A percentile compares a stretch with the other conserved stretches of the same genome.
Evolutionary conservation across 1,284 basidiomycete genomes (phyloP).

Genomic region (Taiwanofungus camphoratus): DNA sequence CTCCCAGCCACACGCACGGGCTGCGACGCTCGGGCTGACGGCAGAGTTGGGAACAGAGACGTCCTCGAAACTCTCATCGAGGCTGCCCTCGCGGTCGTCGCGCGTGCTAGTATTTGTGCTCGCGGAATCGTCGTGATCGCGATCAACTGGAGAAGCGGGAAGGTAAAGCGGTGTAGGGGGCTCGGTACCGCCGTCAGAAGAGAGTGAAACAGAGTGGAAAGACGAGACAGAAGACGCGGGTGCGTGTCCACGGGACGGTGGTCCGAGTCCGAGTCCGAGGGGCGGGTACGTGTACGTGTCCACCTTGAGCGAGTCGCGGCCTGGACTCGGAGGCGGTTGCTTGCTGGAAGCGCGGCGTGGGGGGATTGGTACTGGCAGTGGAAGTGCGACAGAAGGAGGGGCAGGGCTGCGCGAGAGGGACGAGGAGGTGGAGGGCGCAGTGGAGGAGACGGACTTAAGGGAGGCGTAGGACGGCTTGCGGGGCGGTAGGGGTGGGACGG

Average conservation of each 20-base stretch:
- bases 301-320: conserved; percentile 40
- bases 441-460: conserved; percentile 39
- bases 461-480: conserved; percentile 53
- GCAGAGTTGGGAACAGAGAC: conserved; percentile 41
- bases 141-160: conserved; percentile 44
- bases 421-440: conserved; percentile 28
- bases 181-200: conserved; percentile 54
- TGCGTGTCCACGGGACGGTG: conserved; percentile 41
- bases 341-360: too few species aligned
- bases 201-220: conserved; percentile 76
- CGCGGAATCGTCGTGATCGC: too few species aligned
- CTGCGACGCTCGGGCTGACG: conserved; percentile 23
- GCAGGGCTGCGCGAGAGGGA: conserved; percentile 20
- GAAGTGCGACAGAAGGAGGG: conserved; percentile 1
- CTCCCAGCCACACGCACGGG: conserved; percentile 27
- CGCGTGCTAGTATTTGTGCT: conserved; percentile 18
- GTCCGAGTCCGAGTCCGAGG: conserved; percentile 29
- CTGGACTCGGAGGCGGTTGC: too few species aligned
- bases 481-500: conserved; percentile 56
- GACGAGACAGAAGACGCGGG: conserved; percentile 70
- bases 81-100: conserved; percentile 49
- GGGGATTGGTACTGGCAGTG: conserved; percentile 23
- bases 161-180: conserved; percentile 35
- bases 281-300: conserved; percentile 51
- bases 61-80: conserved; percentile 68